phyloP scores from a whole-genome alignment of 805 yeast species.

The Candida berthetii region DNA sequence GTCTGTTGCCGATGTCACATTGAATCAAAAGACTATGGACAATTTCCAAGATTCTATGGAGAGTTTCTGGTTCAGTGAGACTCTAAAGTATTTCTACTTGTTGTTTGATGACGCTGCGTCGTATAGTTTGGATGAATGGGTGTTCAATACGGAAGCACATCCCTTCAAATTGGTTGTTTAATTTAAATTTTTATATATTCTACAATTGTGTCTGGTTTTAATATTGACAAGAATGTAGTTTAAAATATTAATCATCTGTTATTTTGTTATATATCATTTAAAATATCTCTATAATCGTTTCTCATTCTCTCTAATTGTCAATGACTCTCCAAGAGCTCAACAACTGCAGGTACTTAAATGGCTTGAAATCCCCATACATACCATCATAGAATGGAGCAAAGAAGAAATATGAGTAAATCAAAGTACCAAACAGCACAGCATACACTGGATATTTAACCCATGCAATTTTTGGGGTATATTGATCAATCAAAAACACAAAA shows the following conservation, averaged over 20 bases:
- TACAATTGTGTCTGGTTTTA: too few relatives aligned
- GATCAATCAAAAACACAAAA: slow-evolving; percentile 26
- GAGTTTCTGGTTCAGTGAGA: slow-evolving; percentile 53
- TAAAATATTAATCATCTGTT: not conserved
- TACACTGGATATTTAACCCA: slow-evolving; percentile 31
- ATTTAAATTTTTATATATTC: slow-evolving; percentile 1
- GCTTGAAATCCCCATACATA: slow-evolving; percentile 51
- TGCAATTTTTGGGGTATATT: slow-evolving; percentile 14
- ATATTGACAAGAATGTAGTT: not conserved
- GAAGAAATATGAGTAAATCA: slow-evolving; percentile 52
- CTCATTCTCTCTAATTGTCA: not conserved
- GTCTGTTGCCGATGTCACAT: slow-evolving; percentile 33
- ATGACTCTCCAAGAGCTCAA: slow-evolving; percentile 46
- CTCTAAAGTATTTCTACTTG: slow-evolving; percentile 49
- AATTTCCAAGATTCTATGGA: slow-evolving; percentile 31
- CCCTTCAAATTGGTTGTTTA: slow-evolving; percentile 30
- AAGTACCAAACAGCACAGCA: slow-evolving; percentile 36
- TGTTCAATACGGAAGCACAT: slow-evolving; percentile 60
- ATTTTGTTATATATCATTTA: not conserved
- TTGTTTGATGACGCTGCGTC: slow-evolving; percentile 37
- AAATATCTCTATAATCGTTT: not conserved
- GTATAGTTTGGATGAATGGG: slow-evolving; percentile 45
- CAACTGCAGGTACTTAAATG: slow-evolving; percentile 47
- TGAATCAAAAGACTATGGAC: slow-evolving; percentile 19
- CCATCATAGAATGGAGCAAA: slow-evolving; percentile 76